phyloP scores from a whole-genome alignment of 257 asterid species.

The Schizonepeta tenuifolia region DNA sequence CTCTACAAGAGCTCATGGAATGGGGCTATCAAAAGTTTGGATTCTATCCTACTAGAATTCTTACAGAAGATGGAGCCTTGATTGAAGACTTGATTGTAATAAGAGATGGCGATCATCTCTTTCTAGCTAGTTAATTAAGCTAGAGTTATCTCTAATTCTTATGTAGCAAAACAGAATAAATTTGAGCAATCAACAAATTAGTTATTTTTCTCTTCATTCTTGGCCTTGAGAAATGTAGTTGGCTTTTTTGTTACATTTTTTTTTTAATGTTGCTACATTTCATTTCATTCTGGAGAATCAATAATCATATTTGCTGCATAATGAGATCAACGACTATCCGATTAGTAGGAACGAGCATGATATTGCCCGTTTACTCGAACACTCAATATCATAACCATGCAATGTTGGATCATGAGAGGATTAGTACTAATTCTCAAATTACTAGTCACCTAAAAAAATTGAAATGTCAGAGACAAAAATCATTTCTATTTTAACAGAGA shows the following conservation, averaged over 20 bases:
- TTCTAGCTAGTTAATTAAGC: constrained; percentile 43
- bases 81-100: constrained; percentile 59
- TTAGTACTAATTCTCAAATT: too few species aligned
- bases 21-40: constrained; percentile 65
- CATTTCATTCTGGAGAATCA: neutral
- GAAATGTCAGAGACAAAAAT: too few species aligned
- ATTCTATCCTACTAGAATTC: constrained; percentile 45
- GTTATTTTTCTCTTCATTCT: too few species aligned
- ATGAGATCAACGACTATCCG: neutral
- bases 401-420: too few species aligned
- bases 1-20: constrained; percentile 60
- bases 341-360: neutral
- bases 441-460: too few species aligned
- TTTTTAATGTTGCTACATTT: neutral
- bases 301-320: neutral
- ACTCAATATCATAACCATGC: too few species aligned
- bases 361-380: neutral
- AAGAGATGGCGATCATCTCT: constrained; percentile 79
- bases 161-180: constrained; percentile 4
- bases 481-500: neutral
- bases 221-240: neutral
- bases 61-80: constrained; percentile 56
- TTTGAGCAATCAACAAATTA: neutral
- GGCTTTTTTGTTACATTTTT: neutral
- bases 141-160: constrained; percentile 8